phyloP scores from a whole-genome alignment of 257 asterid genomes.

The Voacanga thouarsii region DNA sequence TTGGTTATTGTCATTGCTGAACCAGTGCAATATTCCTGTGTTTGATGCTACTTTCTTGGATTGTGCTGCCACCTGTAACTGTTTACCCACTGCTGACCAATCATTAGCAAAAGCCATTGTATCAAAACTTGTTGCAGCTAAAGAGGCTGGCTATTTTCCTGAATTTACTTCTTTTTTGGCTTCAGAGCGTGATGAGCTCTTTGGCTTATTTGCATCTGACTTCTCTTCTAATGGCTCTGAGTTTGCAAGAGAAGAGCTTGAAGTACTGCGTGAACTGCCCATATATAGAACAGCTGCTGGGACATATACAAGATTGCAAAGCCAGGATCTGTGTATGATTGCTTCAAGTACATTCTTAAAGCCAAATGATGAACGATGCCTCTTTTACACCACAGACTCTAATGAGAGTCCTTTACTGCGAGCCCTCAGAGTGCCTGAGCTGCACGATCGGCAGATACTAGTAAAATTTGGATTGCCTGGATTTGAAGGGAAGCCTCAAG shows the following conservation, averaged over 20 bases:
- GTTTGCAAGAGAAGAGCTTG: slow-evolving; percentile 76
- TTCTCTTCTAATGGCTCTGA: slow-evolving; percentile 46
- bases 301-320: slow-evolving; percentile 58
- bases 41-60: slow-evolving; percentile 80
- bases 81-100: slow-evolving; percentile 67
- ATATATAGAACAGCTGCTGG: slow-evolving; percentile 76
- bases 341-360: slow-evolving; percentile 86
- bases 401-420: slow-evolving; percentile 60
- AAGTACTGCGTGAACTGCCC: slow-evolving; percentile 76
- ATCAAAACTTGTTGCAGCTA: slow-evolving; percentile 79
- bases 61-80: slow-evolving; percentile 64
- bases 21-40: slow-evolving; percentile 78
- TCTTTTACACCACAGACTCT: slow-evolving; percentile 58
- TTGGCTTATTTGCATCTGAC: slow-evolving; percentile 69
- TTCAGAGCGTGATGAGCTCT: slow-evolving; percentile 67
- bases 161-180: slow-evolving; percentile 52
- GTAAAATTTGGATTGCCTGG: slow-evolving; percentile 80
- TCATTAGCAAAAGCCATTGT: slow-evolving; percentile 69
- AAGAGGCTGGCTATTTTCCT: slow-evolving; percentile 76
- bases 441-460: slow-evolving; percentile 73
- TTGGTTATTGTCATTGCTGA: slow-evolving; percentile 75
- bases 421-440: slow-evolving; percentile 89
- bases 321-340: slow-evolving; percentile 66
- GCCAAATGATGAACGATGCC: slow-evolving; percentile 74
- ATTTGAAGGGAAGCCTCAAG: slow-evolving; percentile 59